Percentiles rank a stretch among this genome's conserved stretches.
Evolutionary conservation across 306 rosid genomes (phyloP).

Genomic region (Rosa lucieae): DNA sequence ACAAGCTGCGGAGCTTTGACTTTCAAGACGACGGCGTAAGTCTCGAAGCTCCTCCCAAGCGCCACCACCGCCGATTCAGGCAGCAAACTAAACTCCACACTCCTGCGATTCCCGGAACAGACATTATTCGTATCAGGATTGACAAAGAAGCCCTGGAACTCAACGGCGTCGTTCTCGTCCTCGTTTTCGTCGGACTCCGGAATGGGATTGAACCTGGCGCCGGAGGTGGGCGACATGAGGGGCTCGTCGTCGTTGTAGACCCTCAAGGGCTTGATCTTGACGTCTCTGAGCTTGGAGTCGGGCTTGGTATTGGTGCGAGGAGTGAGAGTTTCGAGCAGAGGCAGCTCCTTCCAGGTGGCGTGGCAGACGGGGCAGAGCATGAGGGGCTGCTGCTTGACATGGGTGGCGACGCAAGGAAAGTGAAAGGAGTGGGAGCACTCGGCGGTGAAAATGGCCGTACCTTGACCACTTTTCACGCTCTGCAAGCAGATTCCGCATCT

Average conservation of each 20-base stretch:
- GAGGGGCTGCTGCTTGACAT: constrained; percentile 54
- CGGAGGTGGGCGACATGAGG: constrained; percentile 62
- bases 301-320: constrained; percentile 9
- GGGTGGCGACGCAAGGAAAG: constrained; percentile 76
- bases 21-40: constrained; percentile 64
- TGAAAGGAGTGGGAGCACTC: constrained; percentile 95
- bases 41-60: constrained; percentile 56
- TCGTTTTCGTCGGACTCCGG: constrained; percentile 90
- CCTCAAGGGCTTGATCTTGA: constrained; percentile 48
- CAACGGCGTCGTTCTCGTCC: constrained; percentile 34
- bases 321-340: constrained; percentile 49
- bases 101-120: background rate
- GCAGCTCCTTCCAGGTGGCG: constrained; percentile 76
- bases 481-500: constrained; percentile 88
- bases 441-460: constrained; percentile 94
- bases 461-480: constrained; percentile 81
- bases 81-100: constrained; percentile 46
- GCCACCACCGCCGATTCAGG: constrained; percentile 87
- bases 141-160: constrained; percentile 69
- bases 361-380: constrained; percentile 76
- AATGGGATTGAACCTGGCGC: constrained; percentile 75
- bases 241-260: constrained; percentile 93
- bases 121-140: background rate
- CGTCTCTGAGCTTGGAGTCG: constrained; percentile 30
- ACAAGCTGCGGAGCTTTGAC: constrained; percentile 51